These are phyloP conservation scores for Clavariopsis aquatica DNA, from an alignment of 495 filamentous ascomycete species.

Conservation along the genomic window DNA sequence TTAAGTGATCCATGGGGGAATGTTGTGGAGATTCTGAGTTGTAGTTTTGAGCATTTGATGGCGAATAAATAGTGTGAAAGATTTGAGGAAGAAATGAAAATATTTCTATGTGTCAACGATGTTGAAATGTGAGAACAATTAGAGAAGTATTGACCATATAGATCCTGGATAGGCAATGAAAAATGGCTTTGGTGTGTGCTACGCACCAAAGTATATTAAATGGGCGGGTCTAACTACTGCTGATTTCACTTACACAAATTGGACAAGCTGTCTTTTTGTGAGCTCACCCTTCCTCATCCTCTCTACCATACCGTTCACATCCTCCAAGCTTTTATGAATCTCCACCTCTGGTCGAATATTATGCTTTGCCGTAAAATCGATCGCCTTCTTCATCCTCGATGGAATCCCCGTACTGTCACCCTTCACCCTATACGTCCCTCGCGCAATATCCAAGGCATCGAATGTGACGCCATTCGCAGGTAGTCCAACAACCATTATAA, in stretches of 20 bases:
- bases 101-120: no score
- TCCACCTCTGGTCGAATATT: slow-evolving; percentile 34
- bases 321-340: slow-evolving; percentile 24
- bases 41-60: slow-evolving; percentile 32
- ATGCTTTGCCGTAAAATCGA: slow-evolving; percentile 39
- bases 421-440: slow-evolving; percentile 31
- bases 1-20: slow-evolving; percentile 30
- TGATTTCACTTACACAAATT: slow-evolving; percentile 12
- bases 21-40: slow-evolving; percentile 22
- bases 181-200: no score
- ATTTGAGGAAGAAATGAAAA: no score
- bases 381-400: slow-evolving; percentile 32
- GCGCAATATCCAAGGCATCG: slow-evolving; percentile 35
- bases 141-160: no score
- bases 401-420: slow-evolving; percentile 38
- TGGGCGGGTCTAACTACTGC: no score
- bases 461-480: slow-evolving; percentile 34
- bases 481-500: slow-evolving; percentile 40
- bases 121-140: no score
- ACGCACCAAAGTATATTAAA: no score
- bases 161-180: no score
- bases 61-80: slow-evolving; percentile 18
- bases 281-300: slow-evolving; percentile 31
- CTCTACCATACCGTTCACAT: slow-evolving; percentile 31
- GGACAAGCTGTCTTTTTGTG: slow-evolving; percentile 27